Conservation (phyloP, 345 rosid genomes). For the Lepidium aucheri region DNA sequence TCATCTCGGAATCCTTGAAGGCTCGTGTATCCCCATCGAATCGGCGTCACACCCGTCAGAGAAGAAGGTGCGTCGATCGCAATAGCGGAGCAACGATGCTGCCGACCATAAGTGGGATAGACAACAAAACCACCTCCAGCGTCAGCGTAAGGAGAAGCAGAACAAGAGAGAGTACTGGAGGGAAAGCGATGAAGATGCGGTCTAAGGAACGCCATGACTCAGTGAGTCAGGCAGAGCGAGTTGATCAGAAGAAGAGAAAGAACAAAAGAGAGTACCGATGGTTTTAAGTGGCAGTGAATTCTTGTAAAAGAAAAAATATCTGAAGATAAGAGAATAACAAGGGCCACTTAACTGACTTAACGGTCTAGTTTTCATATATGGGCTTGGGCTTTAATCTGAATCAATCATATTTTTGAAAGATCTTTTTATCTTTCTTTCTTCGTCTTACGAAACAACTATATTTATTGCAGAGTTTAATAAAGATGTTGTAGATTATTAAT, state of each 20-base stretch:
- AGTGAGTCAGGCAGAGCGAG: constrained; percentile 28
- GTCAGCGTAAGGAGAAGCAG: neutral
- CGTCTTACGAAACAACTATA: neutral
- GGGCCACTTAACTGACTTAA: constrained; percentile 15
- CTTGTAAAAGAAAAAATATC: neutral
- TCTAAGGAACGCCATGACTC: constrained; percentile 64
- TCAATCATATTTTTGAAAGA: neutral
- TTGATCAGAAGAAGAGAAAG: neutral
- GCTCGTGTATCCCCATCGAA: constrained; percentile 68
- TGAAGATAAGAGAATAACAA: constrained; percentile 18
- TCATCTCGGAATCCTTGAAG: constrained; percentile 83
- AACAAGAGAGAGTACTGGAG: constrained; percentile 25
- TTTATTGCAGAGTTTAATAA: too few species aligned
- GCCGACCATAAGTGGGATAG: constrained; percentile 23
- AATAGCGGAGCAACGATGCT: constrained; percentile 59
- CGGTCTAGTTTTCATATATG: neutral
- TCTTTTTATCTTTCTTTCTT: neutral
- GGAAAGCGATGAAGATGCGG: constrained; percentile 55
- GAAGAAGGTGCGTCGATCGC: constrained; percentile 82
- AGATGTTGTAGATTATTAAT: too few species aligned
- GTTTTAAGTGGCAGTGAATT: constrained; percentile 13
- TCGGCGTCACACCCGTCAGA: constrained; percentile 40
- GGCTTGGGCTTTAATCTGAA: neutral
- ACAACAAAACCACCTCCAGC: constrained; percentile 15
- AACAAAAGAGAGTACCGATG: neutral